A percentile compares a stretch with the other conserved stretches of the same genome.
These are phyloP conservation scores for Aphanomyces cochlioides DNA, from an alignment of 352 stramenopile genomes.

Conservation along the genomic window DNA sequence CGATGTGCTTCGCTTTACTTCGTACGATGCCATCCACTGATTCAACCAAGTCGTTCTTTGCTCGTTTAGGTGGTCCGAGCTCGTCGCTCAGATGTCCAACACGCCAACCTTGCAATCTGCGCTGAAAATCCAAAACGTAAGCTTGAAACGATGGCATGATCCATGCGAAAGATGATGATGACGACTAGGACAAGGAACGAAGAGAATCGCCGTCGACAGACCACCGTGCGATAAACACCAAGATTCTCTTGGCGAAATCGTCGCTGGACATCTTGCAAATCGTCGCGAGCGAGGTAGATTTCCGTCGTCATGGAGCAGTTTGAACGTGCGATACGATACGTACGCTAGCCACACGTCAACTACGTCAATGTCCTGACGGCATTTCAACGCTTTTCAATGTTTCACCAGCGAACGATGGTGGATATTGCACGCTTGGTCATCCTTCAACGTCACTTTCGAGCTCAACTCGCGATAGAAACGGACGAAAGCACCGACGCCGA, in stretches of 20 bases:
- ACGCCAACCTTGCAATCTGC: not conserved
- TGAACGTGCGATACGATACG: too few species aligned
- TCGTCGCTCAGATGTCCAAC: constrained; percentile 2
- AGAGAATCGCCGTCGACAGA: not conserved
- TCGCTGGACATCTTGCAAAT: constrained; percentile 13
- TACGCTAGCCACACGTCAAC: constrained; percentile 11
- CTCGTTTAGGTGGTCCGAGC: constrained; percentile 14
- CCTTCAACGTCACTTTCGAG: not conserved
- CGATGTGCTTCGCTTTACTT: constrained; percentile 21
- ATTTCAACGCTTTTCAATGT: constrained; percentile 29
- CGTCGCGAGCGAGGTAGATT: constrained; percentile 4
- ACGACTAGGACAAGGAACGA: constrained; percentile 11
- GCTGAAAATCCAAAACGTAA: constrained; percentile 24
- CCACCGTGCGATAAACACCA: constrained; percentile 26
- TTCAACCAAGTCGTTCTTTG: not conserved
- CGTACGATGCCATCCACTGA: not conserved
- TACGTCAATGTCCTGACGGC: constrained; percentile 25
- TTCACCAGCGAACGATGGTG: constrained; percentile 7
- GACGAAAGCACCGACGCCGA: not conserved
- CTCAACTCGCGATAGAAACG: not conserved
- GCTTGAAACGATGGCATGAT: not conserved
- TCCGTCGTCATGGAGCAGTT: not conserved
- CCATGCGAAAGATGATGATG: not conserved
- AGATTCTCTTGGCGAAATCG: constrained; percentile 19
- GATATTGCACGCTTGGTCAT: constrained; percentile 10